Evolutionary conservation across 129 eudicot species (phyloP).

Genomic region (Helianthus tuberosus): DNA sequence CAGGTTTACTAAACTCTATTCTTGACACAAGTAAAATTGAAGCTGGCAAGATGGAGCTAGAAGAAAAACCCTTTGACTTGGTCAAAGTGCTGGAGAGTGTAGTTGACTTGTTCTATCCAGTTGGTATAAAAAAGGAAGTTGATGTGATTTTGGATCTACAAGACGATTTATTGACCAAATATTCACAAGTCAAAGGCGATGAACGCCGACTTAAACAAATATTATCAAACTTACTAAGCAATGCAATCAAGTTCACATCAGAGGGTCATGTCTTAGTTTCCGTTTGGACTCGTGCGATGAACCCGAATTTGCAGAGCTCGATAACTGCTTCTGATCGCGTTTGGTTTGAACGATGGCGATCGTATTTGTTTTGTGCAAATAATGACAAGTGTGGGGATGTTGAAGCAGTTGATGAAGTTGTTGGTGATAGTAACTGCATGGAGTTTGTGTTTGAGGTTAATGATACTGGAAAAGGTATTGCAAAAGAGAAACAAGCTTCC

Average conservation of each 20-base stretch:
- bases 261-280: slow-evolving; percentile 71
- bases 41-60: slow-evolving; percentile 65
- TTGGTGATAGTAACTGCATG: slow-evolving; percentile 47
- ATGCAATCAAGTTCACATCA: slow-evolving; percentile 80
- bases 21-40: slow-evolving; percentile 72
- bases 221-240: slow-evolving; percentile 68
- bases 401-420: slow-evolving; percentile 19
- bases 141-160: slow-evolving; percentile 65
- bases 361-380: slow-evolving; percentile 17
- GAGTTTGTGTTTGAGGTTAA: slow-evolving; percentile 72
- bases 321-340: neutral
- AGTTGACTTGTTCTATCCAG: slow-evolving; percentile 65
- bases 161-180: slow-evolving; percentile 51
- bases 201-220: slow-evolving; percentile 64
- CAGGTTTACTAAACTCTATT: slow-evolving; percentile 65
- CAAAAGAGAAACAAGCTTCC: slow-evolving; percentile 62
- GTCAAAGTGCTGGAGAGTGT: slow-evolving; percentile 60
- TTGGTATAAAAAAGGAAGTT: slow-evolving; percentile 67
- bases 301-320: slow-evolving; percentile 35
- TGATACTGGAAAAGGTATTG: slow-evolving; percentile 84
- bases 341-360: neutral
- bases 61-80: slow-evolving; percentile 59
- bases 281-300: slow-evolving; percentile 58
- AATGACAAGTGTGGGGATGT: slow-evolving; percentile 8
- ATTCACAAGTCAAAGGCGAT: slow-evolving; percentile 73